phyloP scores from a whole-genome alignment of 2,329 filamentous ascomycete genomes.

The Botryotinia convoluta region DNA sequence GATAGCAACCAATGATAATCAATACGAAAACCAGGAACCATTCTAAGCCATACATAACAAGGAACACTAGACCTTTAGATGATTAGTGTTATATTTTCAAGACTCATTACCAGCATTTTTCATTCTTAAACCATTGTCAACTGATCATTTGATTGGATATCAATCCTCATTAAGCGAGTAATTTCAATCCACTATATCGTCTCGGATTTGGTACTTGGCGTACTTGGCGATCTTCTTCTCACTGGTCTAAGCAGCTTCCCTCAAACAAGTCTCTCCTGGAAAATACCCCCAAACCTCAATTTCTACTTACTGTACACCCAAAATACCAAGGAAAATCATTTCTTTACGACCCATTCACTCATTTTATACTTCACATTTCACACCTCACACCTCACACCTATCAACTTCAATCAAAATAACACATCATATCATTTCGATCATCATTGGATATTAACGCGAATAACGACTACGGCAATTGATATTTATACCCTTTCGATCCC shows the following conservation, averaged over 20 bases:
- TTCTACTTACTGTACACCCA: background rate
- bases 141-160: background rate
- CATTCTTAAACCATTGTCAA: background rate
- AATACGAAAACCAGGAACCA: background rate
- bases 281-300: constrained; percentile 1
- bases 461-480: background rate
- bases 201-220: constrained; percentile 9
- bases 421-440: background rate
- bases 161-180: background rate
- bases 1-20: background rate
- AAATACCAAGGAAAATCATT: background rate
- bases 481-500: background rate
- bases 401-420: background rate
- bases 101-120: background rate
- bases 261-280: constrained; percentile 15
- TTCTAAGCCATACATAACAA: background rate
- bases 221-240: constrained; percentile 10
- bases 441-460: background rate
- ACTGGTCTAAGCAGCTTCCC: constrained; percentile 5
- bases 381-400: background rate
- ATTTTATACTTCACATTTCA: background rate
- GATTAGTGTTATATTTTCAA: background rate
- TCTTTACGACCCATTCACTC: background rate
- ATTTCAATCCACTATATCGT: background rate
- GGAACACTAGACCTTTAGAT: background rate